Base-by-base conservation (phyloP, 2,329 filamentous ascomycete genomes). In the Hypoxylon sp. region DNA sequence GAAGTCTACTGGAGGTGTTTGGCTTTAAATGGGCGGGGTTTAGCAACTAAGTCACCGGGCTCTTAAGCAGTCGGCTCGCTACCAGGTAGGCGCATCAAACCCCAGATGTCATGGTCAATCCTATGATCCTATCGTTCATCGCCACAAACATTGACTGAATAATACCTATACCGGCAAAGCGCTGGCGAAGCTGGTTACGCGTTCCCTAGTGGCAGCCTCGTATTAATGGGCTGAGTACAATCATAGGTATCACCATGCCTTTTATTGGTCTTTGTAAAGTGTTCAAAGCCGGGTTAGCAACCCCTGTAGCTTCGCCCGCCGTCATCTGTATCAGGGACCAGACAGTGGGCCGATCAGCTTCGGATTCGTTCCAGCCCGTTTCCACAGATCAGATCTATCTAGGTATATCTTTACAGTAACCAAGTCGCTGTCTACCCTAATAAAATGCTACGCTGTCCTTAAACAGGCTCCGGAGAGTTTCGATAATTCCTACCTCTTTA, bases 361-460 rank as follows among this genome's bases (percentile, higher is more conserved):
- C 64, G 69, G 64, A 53, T 72, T 72, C 61, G 62, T 59, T 60
- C 60, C 58, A 58, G 47, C 62, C 58, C 32, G 37, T 57, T 60
- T 58, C 57, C 24, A 56, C 17, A 55, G 48, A 64, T 63, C 62
- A 54, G 58, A 51, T 55, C 51, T 31, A 32, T 44, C 17, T 44
- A 21, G n/a, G 39, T 44, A 44, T 55, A 44, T 55, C 52, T 37
- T 27, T 44, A 62, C 47, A 53, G 63, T 63, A 64, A 69, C 63
- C 59, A 48, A 29, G 15, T 60, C 35, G 35, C 35, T 10, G 46
- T 52, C 13, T 32, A 4, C 24, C 29, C 11, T 48, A n/a, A 53
- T 50, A 61, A 62, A 50, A 31, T 31, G 42, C 53, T 39, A 53
- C 32, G 31, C 35, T 47, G 46, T 19, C 58, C 19, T 46, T 46